Evolutionary conservation across 129 eudicot species (phyloP).

Genomic region (Flaveria linearis): DNA sequence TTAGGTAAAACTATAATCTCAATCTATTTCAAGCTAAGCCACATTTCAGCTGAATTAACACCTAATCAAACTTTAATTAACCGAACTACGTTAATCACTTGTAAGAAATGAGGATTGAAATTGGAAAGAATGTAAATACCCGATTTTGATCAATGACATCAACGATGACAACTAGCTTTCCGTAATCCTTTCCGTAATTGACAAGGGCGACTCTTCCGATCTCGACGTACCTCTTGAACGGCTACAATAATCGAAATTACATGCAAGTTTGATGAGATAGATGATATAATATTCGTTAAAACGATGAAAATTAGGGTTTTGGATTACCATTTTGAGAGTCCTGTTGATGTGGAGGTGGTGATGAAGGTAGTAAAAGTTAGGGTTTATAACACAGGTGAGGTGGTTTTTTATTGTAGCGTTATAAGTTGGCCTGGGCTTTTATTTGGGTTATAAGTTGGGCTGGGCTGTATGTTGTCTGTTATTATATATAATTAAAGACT

Average conservation of each 20-base stretch:
- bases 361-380: slow-evolving; percentile 12
- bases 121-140: slow-evolving; percentile 29
- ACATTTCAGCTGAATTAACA: not conserved
- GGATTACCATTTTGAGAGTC: slow-evolving; percentile 22
- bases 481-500: too few species aligned
- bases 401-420: not conserved
- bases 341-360: slow-evolving; percentile 24
- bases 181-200: slow-evolving; percentile 81
- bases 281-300: not conserved
- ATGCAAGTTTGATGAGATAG: not conserved
- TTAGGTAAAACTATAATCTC: not conserved
- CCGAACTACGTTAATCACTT: not conserved
- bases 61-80: not conserved
- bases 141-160: slow-evolving; percentile 84
- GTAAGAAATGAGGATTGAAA: not conserved
- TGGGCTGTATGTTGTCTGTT: not conserved
- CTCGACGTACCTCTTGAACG: slow-evolving; percentile 93
- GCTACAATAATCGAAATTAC: slow-evolving; percentile 41
- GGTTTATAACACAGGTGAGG: slow-evolving; percentile 15
- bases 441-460: slow-evolving; percentile 9
- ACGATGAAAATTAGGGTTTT: slow-evolving; percentile 21
- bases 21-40: not conserved
- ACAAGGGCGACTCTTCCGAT: slow-evolving; percentile 82
- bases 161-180: slow-evolving; percentile 82
- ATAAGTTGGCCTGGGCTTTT: slow-evolving; percentile 30